These are phyloP conservation scores for Phytopythium chamaehyphon DNA, from an alignment of 352 stramenopile species.

Conservation along the genomic window DNA sequence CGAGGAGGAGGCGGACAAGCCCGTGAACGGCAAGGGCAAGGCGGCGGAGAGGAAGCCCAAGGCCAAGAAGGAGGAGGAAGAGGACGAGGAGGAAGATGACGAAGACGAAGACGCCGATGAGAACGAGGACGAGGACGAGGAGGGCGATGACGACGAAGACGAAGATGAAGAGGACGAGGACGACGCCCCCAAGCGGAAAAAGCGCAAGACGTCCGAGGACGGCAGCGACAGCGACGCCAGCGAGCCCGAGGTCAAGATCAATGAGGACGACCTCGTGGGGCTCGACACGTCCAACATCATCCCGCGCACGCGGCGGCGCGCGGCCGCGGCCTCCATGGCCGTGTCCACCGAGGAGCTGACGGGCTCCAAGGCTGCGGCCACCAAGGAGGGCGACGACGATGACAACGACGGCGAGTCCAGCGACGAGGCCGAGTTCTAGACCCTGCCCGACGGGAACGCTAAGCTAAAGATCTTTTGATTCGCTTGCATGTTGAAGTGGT, in stretches of 20 bases:
- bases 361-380: conserved; percentile 9
- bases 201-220: conserved; percentile 57
- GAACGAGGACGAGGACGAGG: conserved; percentile 33
- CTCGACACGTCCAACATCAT: conserved; percentile 88
- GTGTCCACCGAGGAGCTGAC: conserved; percentile 56
- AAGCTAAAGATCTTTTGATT: neutral
- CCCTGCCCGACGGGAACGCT: neutral
- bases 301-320: conserved; percentile 63
- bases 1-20: conserved; percentile 21
- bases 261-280: conserved; percentile 80
- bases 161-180: conserved; percentile 48
- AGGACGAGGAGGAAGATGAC: conserved; percentile 45
- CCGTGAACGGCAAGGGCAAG: conserved; percentile 15
- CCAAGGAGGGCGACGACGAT: conserved; percentile 10
- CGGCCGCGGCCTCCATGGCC: conserved; percentile 65
- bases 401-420: conserved; percentile 78
- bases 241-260: conserved; percentile 78
- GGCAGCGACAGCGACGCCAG: conserved; percentile 63
- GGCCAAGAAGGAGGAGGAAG: conserved; percentile 22
- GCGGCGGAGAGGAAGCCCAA: conserved; percentile 35
- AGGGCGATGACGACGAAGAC: conserved; percentile 40
- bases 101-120: conserved; percentile 44
- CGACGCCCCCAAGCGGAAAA: conserved; percentile 55
- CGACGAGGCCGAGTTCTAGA: conserved; percentile 84
- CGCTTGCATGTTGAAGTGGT: too few relatives aligned